phyloP scores from a whole-genome alignment of 2,329 filamentous ascomycete genomes.

The Colletotrichum sp. region DNA sequence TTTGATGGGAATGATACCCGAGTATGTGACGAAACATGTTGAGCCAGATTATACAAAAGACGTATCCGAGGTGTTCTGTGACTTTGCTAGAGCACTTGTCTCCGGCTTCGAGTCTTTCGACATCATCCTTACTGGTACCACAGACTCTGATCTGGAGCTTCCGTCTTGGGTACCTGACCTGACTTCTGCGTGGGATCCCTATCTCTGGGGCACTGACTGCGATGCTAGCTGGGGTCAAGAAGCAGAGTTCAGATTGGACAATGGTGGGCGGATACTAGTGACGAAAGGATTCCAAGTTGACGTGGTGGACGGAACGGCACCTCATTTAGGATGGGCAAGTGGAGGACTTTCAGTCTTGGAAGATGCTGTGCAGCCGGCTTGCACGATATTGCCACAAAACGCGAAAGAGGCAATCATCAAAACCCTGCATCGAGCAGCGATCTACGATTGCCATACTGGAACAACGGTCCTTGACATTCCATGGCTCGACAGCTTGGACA shows the following conservation, averaged over 20 bases:
- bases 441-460: not conserved
- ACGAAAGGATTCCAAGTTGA: not conserved
- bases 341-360: not conserved
- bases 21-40: not conserved
- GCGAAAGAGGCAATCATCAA: not conserved
- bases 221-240: slow-evolving; percentile 9
- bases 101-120: slow-evolving; percentile 2
- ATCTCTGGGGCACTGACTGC: slow-evolving; percentile 7
- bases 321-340: not conserved
- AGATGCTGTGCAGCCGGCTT: not conserved
- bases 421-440: not conserved
- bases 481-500: not conserved
- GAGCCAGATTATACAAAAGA: slow-evolving; percentile 2
- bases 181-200: slow-evolving; percentile 6
- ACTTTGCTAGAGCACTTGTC: slow-evolving; percentile 1
- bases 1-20: slow-evolving; percentile 4
- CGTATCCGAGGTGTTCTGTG: not conserved
- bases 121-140: not conserved
- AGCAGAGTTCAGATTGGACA: not conserved
- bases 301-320: not conserved
- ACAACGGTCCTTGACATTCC: slow-evolving; percentile 5
- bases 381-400: not conserved
- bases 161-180: slow-evolving; percentile 9
- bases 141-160: not conserved
- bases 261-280: not conserved